Base-by-base conservation (phyloP, 441 rosid genomes). In the Euphorbia corollata region DNA sequence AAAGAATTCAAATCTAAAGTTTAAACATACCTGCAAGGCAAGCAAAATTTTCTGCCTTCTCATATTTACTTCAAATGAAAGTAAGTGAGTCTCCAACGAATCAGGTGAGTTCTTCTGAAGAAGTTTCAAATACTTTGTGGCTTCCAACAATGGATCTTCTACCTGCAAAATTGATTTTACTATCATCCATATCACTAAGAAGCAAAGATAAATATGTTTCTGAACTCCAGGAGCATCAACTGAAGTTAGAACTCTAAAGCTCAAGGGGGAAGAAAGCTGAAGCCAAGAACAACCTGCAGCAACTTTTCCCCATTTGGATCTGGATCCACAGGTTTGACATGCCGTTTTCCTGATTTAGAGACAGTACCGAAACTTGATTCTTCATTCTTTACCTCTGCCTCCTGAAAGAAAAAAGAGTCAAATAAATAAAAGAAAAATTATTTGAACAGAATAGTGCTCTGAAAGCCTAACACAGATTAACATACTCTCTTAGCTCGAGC, bases 251-350 rank as follows among this genome's bases (percentile, higher is more conserved):
- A 64, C 60, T 23, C 41, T 59, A 67, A 68, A 61, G 50, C 65
- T 62, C 55, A 34, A 9, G 23, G 23, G 3, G 48, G 27, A 39
- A n/a, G 6, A 30, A 71, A 59, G 11, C 16, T 5, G 60, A 66
- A 71, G 61, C 20, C 24, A 67, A 81, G 57, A 61, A 78, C 23
- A 70, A 96, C 99, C 98, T 96, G 96, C 84, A 89, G 74, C 75
- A 96, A 81, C 75, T 89, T 92, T 75, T 92, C 89, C 58, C 98
- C 99, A 67, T 85, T 81, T 53, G 99, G 98, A 86, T 96, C 99
- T 61, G 91, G 92, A 78, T 96, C 99, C 43, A 87, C 94, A 74
- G 97, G 90, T 79, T 96, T 96, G 73, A 83, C 87, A 75, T 82
- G 86, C 69, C 90, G 83, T 83, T 90, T 96, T 39, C 99, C 97